Conservation (phyloP, 2,329 filamentous ascomycete species). For the Cladosporium sp. region DNA sequence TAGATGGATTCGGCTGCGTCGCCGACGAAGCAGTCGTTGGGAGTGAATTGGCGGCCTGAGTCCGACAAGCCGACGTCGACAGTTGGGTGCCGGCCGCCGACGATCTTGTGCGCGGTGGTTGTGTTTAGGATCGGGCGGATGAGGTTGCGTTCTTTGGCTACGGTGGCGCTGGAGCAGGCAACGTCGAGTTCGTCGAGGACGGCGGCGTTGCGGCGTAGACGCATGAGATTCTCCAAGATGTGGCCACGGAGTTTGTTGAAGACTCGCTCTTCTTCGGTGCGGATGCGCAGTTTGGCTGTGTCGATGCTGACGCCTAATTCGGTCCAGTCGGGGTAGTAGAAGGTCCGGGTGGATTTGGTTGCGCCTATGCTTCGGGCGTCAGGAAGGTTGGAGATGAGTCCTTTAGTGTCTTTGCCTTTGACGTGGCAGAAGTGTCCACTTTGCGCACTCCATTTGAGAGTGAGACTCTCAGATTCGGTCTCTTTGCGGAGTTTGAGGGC, state of each 20-base stretch:
- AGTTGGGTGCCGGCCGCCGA: conserved; percentile 86
- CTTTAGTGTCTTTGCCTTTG: conserved; percentile 68
- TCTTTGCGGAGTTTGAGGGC: conserved; percentile 58
- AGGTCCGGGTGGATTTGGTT: conserved; percentile 78
- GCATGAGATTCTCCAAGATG: conserved; percentile 78
- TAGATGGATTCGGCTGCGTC: conserved; percentile 67
- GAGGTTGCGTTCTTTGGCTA: conserved; percentile 71
- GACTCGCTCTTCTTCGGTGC: conserved; percentile 76
- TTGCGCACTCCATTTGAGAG: conserved; percentile 79
- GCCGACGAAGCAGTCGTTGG: conserved; percentile 83
- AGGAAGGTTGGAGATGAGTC: conserved; percentile 38
- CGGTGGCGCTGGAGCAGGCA: conserved; percentile 73
- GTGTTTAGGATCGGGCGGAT: conserved; percentile 68
- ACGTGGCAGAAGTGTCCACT: conserved; percentile 89
- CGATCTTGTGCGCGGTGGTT: conserved; percentile 63
- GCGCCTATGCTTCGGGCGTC: conserved; percentile 61
- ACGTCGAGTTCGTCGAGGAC: conserved; percentile 93
- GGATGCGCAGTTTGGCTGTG: conserved; percentile 70
- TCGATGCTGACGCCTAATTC: conserved; percentile 74
- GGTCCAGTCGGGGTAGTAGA: conserved; percentile 82
- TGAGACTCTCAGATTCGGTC: conserved; percentile 57
- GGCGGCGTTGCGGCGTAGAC: conserved; percentile 81
- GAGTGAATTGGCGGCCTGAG: conserved; percentile 75
- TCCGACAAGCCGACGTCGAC: conserved; percentile 78
- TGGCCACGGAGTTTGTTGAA: conserved; percentile 69